phyloP scores from a whole-genome alignment of 2,329 filamentous ascomycete genomes.

The Claviceps africana region DNA sequence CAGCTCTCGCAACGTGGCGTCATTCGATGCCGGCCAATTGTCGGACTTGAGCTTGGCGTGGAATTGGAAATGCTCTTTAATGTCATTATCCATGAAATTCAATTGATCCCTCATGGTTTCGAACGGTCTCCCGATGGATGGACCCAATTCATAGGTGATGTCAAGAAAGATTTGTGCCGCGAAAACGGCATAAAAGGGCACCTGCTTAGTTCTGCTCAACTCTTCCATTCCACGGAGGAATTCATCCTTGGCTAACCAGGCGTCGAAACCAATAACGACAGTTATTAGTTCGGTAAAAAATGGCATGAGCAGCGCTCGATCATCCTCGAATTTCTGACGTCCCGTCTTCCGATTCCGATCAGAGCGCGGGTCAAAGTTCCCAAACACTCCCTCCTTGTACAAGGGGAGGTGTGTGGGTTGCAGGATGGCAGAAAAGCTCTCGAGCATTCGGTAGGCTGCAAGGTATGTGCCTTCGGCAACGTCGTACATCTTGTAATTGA shows the following conservation, averaged over 20 bases:
- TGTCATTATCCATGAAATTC: not conserved
- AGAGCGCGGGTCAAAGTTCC: conserved; percentile 13
- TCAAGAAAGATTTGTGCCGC: conserved; percentile 28
- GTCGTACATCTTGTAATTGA: not conserved
- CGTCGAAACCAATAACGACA: conserved; percentile 3
- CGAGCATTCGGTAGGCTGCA: not conserved
- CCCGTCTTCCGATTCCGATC: conserved; percentile 13
- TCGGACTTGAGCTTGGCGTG: conserved; percentile 16
- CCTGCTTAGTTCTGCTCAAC: conserved; percentile 14
- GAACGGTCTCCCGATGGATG: conserved; percentile 4
- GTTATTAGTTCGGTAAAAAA: conserved; percentile 20
- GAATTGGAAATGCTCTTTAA: conserved; percentile 11
- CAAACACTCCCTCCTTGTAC: conserved; percentile 13
- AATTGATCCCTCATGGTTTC: not conserved
- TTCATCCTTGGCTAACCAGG: conserved; percentile 20
- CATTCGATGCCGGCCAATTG: conserved; percentile 11
- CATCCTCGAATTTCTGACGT: conserved; percentile 20
- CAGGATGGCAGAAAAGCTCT: conserved; percentile 3
- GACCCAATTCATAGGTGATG: conserved; percentile 20
- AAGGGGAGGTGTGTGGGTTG: conserved; percentile 7
- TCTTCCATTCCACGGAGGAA: conserved; percentile 22
- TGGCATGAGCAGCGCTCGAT: conserved; percentile 19
- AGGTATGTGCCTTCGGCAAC: not conserved
- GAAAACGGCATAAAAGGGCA: conserved; percentile 25
- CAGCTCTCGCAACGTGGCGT: not conserved